Conservation (phyloP, 805 yeast species). For the Spencermartinsiella europaea region DNA sequence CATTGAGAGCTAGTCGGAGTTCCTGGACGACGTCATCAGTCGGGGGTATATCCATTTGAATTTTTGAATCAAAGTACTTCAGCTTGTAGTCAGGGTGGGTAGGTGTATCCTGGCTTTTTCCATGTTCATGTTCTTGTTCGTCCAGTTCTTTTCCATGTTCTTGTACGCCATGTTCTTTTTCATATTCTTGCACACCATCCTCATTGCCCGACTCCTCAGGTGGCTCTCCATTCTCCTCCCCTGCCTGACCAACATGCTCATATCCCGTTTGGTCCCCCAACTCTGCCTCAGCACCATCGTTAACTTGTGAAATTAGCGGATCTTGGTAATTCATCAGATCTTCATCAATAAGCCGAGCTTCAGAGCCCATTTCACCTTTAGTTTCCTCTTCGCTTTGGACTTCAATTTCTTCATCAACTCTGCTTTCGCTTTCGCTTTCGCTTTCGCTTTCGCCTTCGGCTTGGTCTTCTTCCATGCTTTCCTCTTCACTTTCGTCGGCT, state of each 20-base stretch:
- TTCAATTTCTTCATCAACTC: background rate
- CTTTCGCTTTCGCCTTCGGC: background rate
- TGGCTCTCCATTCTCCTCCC: no score
- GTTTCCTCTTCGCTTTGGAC: background rate
- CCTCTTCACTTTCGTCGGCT: background rate
- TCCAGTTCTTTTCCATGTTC: background rate
- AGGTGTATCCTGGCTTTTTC: background rate
- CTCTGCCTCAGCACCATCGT: no score
- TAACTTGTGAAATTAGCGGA: no score
- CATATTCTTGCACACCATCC: background rate
- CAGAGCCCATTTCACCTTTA: background rate
- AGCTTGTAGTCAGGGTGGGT: background rate
- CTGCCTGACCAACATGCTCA: no score
- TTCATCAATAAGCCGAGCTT: no score
- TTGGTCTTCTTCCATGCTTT: background rate
- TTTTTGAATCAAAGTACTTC: background rate
- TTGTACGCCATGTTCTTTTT: background rate
- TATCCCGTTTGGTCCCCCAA: no score
- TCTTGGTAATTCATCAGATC: no score
- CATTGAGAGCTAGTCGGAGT: background rate
- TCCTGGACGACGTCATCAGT: background rate
- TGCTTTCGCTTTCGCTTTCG: background rate
- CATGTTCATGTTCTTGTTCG: background rate
- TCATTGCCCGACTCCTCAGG: background rate
- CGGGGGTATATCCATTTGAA: background rate